Evolutionary conservation across 257 asterid genomes (phyloP).

Genomic region (Coffea canephora): DNA sequence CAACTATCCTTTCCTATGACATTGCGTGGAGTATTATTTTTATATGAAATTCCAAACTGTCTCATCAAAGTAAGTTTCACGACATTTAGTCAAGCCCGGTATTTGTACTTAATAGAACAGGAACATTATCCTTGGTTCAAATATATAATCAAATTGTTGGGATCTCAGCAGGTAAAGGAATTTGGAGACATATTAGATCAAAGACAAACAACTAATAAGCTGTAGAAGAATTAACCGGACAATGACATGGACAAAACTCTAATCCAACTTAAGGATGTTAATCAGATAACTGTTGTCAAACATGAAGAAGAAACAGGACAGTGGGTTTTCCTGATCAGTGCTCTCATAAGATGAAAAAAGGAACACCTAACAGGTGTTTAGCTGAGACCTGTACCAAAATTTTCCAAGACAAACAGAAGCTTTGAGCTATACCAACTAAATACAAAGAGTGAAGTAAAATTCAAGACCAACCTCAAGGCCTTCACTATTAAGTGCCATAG

Average conservation of each 20-base stretch:
- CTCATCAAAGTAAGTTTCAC: not conserved
- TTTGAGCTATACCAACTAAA: not conserved
- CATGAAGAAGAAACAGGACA: not conserved
- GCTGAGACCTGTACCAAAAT: not conserved
- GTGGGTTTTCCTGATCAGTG: not conserved
- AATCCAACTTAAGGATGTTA: not conserved
- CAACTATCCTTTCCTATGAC: constrained; percentile 1
- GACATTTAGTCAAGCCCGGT: no score
- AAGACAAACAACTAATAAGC: not conserved
- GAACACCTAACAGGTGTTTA: not conserved
- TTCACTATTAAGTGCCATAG: constrained; percentile 92
- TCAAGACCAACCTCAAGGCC: constrained; percentile 82
- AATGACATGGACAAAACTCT: not conserved
- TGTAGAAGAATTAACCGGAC: not conserved
- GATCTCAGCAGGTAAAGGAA: not conserved
- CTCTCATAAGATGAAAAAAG: not conserved
- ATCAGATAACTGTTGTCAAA: not conserved
- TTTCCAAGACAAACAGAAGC: not conserved
- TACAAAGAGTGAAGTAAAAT: not conserved
- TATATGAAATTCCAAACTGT: not conserved
- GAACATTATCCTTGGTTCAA: not conserved
- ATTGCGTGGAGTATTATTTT: not conserved
- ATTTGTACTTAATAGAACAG: not conserved
- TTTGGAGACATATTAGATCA: not conserved
- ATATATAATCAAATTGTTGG: no score